Evolutionary conservation across 2,329 filamentous ascomycete species (phyloP), one percentile per base, ranked within the genome.

Genomic region (Colletotrichum sp.): DNA sequence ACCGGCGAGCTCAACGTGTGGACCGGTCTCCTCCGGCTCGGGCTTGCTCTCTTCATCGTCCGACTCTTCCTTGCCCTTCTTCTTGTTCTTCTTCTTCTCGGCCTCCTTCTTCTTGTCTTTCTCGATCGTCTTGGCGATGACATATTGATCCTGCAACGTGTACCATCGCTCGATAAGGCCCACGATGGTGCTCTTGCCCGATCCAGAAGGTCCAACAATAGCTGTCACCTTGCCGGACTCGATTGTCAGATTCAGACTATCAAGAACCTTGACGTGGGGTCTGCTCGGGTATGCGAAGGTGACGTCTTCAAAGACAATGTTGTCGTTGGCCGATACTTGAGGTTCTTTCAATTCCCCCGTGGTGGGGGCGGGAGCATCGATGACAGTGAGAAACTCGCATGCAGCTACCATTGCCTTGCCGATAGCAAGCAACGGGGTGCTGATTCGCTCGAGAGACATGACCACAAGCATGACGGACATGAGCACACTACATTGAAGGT

Each of bases 81-180:
- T 80, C 48, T 81, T 80, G 39, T 79, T 80, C 74, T 84, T 84
- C 60, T 85, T 85, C 77, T 85, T 85, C 59, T 84, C 81, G 68
- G 84, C 81, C 36, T 84, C 83, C 65, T 86, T 85, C 78, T 86
- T 87, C 80, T 85, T 85, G 77, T 89, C 86, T 79, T 87, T 86
- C 77, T 88, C 88, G 52, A 88, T 83, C 5, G 88, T 85, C 81
- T 88, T 89, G 16, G 86, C 87, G 32, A 92, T 87, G n/a, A 87
- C 79, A 71, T 89, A 84, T 75, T 92, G 88, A 8, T 89, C 86
- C 44, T 89, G 85, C 1, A 93, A 85, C 3, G 91, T 90, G 81
- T 95, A 95, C 93, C 93, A 95, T 36, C 93, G 87, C 80, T 95
- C 92, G 5, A 95, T 86, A 4, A 96, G 84, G 0, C 92, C 93